These are phyloP conservation scores for Kwoniella bestiolae DNA, from an alignment of 768 basidiomycete genomes.

Conservation along the genomic window DNA sequence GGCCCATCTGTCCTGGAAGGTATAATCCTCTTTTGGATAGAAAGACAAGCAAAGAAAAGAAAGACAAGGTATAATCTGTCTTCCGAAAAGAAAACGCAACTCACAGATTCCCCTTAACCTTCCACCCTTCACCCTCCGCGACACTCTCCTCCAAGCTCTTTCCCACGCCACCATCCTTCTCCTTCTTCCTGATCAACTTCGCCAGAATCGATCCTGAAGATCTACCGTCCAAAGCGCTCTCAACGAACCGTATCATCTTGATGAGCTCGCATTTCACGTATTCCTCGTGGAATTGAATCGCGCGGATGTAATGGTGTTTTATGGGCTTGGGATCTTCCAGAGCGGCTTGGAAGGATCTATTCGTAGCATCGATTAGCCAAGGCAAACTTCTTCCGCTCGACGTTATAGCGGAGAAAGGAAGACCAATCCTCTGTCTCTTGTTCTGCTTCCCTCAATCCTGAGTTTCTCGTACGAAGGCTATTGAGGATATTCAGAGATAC, in stretches of 20 bases:
- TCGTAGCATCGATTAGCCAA: constrained; percentile 29
- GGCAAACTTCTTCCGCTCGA: neutral
- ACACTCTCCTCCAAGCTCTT: neutral
- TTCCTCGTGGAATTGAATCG: constrained; percentile 1
- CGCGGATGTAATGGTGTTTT: neutral
- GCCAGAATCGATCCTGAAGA: too few species aligned
- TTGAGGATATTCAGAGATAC: too few species aligned
- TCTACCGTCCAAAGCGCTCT: neutral
- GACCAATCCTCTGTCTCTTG: too few species aligned
- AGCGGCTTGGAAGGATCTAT: constrained; percentile 42
- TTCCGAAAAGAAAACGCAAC: neutral
- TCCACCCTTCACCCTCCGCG: constrained; percentile 2
- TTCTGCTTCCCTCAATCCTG: too few species aligned
- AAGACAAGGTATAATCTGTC: too few species aligned
- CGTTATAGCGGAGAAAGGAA: neutral
- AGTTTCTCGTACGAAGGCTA: too few species aligned
- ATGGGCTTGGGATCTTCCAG: neutral
- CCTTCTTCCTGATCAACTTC: neutral
- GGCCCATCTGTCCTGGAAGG: neutral
- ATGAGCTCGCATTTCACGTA: constrained; percentile 4
- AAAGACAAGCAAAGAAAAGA: neutral
- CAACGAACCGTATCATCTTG: neutral
- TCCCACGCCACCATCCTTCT: neutral
- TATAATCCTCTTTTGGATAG: neutral
- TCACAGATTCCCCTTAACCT: constrained; percentile 12